Percentiles rank a stretch among this genome's conserved stretches.
Evolutionary conservation across 805 yeast species (phyloP).

Genomic region (Sugiyamaella floridensis): DNA sequence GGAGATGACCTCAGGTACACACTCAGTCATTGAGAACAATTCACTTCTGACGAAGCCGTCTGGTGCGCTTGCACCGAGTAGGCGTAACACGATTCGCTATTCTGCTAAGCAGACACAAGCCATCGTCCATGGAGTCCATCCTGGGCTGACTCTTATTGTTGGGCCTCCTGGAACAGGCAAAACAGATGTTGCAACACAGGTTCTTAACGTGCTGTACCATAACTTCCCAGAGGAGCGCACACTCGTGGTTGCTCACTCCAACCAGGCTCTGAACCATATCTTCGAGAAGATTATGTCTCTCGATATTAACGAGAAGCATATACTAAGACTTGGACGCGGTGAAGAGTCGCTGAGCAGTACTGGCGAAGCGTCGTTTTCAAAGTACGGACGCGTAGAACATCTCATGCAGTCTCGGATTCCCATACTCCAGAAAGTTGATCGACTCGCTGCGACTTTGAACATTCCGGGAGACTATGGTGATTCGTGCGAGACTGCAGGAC

Average conservation of each 20-base stretch:
- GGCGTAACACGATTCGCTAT: conserved; percentile 10
- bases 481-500: conserved; percentile 33
- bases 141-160: conserved; percentile 56
- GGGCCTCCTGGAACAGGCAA: conserved; percentile 82
- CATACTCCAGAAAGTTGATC: conserved; percentile 26
- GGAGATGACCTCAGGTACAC: neutral
- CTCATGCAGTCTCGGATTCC: conserved; percentile 5
- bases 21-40: neutral
- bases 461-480: conserved; percentile 35
- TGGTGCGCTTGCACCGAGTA: neutral
- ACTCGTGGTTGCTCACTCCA: conserved; percentile 27
- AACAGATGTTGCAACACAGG: conserved; percentile 26
- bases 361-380: conserved; percentile 15
- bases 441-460: conserved; percentile 27
- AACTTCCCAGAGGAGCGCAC: conserved; percentile 26
- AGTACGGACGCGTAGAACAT: neutral
- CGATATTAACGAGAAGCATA: conserved; percentile 22
- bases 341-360: conserved; percentile 14
- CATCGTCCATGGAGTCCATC: conserved; percentile 25
- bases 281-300: conserved; percentile 20
- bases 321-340: conserved; percentile 25
- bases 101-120: conserved; percentile 26
- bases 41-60: neutral
- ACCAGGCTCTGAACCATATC: conserved; percentile 23
- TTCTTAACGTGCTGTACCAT: conserved; percentile 20